These are phyloP conservation scores for Anthostomella pinea DNA, from an alignment of 2,329 filamentous ascomycete genomes.

Conservation along the genomic window DNA sequence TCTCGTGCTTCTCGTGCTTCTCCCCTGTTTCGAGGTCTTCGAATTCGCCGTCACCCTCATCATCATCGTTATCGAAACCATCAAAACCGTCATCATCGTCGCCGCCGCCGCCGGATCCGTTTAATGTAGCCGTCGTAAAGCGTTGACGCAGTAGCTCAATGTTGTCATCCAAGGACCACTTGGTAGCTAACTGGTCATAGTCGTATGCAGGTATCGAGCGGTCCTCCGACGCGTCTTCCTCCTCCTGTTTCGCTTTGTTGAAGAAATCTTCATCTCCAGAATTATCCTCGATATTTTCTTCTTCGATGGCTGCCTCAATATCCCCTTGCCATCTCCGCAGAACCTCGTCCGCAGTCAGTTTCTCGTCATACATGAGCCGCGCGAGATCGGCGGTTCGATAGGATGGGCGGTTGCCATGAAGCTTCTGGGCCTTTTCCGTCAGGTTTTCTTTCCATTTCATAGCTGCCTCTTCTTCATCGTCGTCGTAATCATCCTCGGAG, in stretches of 20 bases:
- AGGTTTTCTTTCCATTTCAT: slow-evolving; percentile 89
- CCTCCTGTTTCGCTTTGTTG: slow-evolving; percentile 62
- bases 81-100: slow-evolving; percentile 52
- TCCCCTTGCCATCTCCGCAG: slow-evolving; percentile 78
- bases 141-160: slow-evolving; percentile 70
- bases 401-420: slow-evolving; percentile 67
- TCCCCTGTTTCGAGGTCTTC: slow-evolving; percentile 83
- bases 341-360: slow-evolving; percentile 71
- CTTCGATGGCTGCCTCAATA: slow-evolving; percentile 50
- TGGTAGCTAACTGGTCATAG: slow-evolving; percentile 75
- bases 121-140: slow-evolving; percentile 70
- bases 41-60: slow-evolving; percentile 77
- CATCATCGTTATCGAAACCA: slow-evolving; percentile 53
- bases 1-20: slow-evolving; percentile 47
- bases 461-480: slow-evolving; percentile 70
- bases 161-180: slow-evolving; percentile 79
- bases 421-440: slow-evolving; percentile 65
- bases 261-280: slow-evolving; percentile 63
- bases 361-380: slow-evolving; percentile 83
- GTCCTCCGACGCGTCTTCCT: slow-evolving; percentile 72
- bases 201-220: slow-evolving; percentile 76
- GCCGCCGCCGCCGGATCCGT: slow-evolving; percentile 53
- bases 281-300: slow-evolving; percentile 58
- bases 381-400: slow-evolving; percentile 82
- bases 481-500: slow-evolving; percentile 45